Base-by-base conservation (phyloP, 1,284 basidiomycete genomes). In the Phlebopus sp. region DNA sequence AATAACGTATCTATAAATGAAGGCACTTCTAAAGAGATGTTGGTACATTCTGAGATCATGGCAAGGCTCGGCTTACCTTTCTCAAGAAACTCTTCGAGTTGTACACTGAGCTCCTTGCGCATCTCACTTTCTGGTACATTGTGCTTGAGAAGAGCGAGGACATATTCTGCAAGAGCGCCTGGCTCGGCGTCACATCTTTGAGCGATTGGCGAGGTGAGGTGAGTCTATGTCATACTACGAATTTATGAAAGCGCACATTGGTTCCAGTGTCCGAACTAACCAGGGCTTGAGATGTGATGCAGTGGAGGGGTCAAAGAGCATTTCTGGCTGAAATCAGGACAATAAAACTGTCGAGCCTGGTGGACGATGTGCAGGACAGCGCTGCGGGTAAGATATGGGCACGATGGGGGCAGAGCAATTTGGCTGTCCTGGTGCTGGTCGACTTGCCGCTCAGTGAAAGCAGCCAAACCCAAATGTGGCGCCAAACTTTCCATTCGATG, bases 111-210 rank as follows among this genome's bases (percentile, higher is more conserved):
- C 63, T 92, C 89, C 53, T 83, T 81, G 56, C 86, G 78, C 75
- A 97, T 84, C 55, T 95, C 88, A n/a, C 69, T 66, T 62, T 94
- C 90, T 4, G 86, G 77, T 9, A 84, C 84, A 69, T 92, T 91
- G 68, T 96, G 92, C 64, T 93, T 93, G 49, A 97, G 74, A 44
- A 98, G 74, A n/a, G 95, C 95, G 42, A 97, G 80, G 57, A 97
- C 88, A 66, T 97, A 98, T 66, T 97, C 93, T 11, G 92, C 87
- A 43, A 98, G 82, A 17, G 95, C 92, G 29, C 87, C 85, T 19
- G 95, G 94, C 66, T 97, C 95, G 45, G 95, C 95, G 68, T 98
- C 95, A 65, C 92, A 97, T 75, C 93, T 48, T n/a, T 58, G 54
- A 39, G 35, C 49, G 15, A 54, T 52, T 46, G 50, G 54, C 30